A percentile compares a stretch with the other conserved stretches of the same genome.
Conservation (phyloP, 257 asterid genomes). For the Perilla frutescens region DNA sequence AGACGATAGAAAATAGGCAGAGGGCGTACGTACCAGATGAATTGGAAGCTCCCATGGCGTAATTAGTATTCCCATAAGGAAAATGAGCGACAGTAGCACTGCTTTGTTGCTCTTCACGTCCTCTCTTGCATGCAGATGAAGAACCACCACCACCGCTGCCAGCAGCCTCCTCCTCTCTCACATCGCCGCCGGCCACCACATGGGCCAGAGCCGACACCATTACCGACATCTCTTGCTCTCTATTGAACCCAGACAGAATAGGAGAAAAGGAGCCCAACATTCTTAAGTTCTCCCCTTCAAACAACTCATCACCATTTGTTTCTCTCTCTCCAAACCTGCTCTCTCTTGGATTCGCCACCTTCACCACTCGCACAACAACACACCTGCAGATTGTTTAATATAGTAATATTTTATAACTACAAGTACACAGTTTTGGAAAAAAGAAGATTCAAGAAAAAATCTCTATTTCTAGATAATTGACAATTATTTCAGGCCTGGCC, state of each 20-base stretch:
- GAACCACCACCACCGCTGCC: background rate
- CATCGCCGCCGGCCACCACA: constrained; percentile 48
- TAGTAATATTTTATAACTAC: too few relatives aligned
- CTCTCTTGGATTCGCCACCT: constrained; percentile 37
- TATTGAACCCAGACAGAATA: constrained; percentile 28
- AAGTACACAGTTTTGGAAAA: too few relatives aligned
- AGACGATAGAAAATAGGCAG: background rate
- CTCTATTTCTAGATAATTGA: too few relatives aligned
- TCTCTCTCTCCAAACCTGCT: background rate
- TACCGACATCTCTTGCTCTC: constrained; percentile 46
- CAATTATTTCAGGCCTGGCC: too few relatives aligned
- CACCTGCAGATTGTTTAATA: too few relatives aligned
- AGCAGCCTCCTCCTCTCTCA: background rate
- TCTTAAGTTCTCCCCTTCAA: background rate
- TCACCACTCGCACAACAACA: constrained; percentile 23
- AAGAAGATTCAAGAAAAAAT: too few relatives aligned
- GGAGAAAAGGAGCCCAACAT: constrained; percentile 6
- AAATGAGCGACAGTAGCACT: background rate
- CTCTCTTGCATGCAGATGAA: constrained; percentile 33
- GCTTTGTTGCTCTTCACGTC: background rate
- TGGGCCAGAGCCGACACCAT: constrained; percentile 69
- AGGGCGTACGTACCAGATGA: background rate
- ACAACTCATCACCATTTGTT: background rate
- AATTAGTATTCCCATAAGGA: background rate
- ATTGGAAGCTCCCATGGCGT: background rate